Evolutionary conservation across 306 rosid genomes (phyloP).

Genomic region (Dicorynia guianensis): DNA sequence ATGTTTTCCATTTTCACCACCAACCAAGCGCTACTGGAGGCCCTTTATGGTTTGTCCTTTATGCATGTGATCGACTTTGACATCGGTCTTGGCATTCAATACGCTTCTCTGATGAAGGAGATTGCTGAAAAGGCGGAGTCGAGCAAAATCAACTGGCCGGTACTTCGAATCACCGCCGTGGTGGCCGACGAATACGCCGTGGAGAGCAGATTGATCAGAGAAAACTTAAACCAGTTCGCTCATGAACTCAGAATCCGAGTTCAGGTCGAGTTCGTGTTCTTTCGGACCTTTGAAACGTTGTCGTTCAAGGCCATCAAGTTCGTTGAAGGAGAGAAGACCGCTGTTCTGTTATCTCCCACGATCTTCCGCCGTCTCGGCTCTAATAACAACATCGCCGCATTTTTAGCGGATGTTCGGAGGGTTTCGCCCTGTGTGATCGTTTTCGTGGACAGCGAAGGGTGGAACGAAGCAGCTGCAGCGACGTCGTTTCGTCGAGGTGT

Average conservation of each 20-base stretch:
- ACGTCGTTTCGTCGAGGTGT: constrained; percentile 76
- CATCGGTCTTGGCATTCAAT: constrained; percentile 83
- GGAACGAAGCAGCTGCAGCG: constrained; percentile 54
- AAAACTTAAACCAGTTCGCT: constrained; percentile 78
- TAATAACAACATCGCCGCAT: constrained; percentile 38
- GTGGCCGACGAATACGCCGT: constrained; percentile 75
- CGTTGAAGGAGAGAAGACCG: constrained; percentile 75
- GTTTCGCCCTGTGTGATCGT: constrained; percentile 69
- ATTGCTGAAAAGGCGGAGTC: constrained; percentile 64
- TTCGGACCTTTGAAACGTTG: constrained; percentile 62
- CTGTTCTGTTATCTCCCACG: constrained; percentile 68
- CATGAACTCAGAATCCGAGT: constrained; percentile 73
- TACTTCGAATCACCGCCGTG: constrained; percentile 75
- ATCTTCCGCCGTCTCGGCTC: constrained; percentile 69
- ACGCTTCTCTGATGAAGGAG: constrained; percentile 89
- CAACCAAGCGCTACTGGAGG: constrained; percentile 88
- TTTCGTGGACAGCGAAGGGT: constrained; percentile 77
- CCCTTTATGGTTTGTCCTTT: constrained; percentile 54
- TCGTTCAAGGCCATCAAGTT: constrained; percentile 74
- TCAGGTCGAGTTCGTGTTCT: constrained; percentile 68
- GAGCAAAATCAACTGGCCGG: constrained; percentile 39
- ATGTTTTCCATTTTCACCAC: constrained; percentile 86
- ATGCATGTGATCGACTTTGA: constrained; percentile 85
- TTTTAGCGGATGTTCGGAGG: constrained; percentile 62
- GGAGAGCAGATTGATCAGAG: constrained; percentile 66